These are phyloP conservation scores for Trichoderma virens DNA, from an alignment of 495 filamentous ascomycete genomes.

Conservation along the genomic window DNA sequence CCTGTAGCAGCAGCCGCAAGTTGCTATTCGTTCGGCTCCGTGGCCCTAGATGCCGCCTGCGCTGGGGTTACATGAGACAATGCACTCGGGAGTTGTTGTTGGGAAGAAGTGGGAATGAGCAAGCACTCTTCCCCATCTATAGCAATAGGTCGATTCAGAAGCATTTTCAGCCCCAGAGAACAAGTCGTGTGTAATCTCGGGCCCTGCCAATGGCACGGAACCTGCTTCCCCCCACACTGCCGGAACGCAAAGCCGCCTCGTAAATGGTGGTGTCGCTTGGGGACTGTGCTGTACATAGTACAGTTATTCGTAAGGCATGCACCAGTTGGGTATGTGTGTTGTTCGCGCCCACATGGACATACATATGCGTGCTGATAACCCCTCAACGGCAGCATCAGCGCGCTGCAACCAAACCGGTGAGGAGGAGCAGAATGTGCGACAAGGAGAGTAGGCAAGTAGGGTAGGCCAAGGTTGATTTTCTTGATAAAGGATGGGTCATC, in stretches of 20 bases:
- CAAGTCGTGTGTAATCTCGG: not conserved
- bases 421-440: not conserved
- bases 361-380: constrained; percentile 4
- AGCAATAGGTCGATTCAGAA: not conserved
- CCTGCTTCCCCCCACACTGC: not conserved
- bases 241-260: not conserved
- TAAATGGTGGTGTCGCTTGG: not conserved
- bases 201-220: not conserved
- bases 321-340: not conserved
- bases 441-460: not conserved
- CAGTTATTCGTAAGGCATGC: too few species aligned
- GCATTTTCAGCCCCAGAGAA: not conserved
- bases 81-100: not conserved
- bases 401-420: constrained; percentile 6
- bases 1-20: too few species aligned
- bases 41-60: not conserved
- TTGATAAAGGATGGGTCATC: not conserved
- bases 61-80: not conserved
- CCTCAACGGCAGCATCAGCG: not conserved
- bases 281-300: not conserved
- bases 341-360: not conserved
- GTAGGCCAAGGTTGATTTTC: not conserved
- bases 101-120: not conserved
- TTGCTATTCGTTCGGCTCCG: not conserved
- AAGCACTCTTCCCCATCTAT: not conserved